Conservation (phyloP, 306 rosid genomes). For the Quillaja saponaria region DNA sequence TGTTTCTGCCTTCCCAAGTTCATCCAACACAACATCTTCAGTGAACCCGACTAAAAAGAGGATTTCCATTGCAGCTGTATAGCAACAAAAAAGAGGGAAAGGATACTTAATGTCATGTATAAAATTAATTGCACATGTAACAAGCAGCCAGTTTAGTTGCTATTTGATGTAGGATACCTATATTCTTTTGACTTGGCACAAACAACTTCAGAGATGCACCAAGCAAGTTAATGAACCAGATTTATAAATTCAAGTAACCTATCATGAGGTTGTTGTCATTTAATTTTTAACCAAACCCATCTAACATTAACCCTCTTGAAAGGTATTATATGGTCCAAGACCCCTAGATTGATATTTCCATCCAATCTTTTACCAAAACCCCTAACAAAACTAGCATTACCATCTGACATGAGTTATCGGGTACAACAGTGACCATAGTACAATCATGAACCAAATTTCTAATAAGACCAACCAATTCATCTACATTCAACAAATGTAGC, state of each 20-base stretch:
- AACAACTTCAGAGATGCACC: constrained; percentile 9
- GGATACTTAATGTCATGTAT: neutral
- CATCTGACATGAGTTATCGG: too few relatives aligned
- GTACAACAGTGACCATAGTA: neutral
- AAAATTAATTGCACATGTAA: constrained; percentile 6
- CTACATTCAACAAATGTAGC: too few relatives aligned
- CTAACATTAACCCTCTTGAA: too few relatives aligned
- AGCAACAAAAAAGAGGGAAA: constrained; percentile 10
- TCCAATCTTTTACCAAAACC: too few relatives aligned
- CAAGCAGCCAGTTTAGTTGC: constrained; percentile 4
- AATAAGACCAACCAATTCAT: constrained; percentile 11
- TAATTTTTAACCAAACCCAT: constrained; percentile 6
- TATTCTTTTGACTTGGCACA: too few relatives aligned
- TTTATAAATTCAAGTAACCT: neutral
- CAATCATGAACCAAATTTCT: too few relatives aligned
- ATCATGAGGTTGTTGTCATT: neutral
- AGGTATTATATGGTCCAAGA: too few relatives aligned
- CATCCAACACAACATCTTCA: constrained; percentile 62
- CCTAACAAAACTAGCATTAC: too few relatives aligned
- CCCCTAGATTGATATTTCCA: constrained; percentile 9
- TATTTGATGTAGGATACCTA: constrained; percentile 7
- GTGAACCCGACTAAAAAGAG: constrained; percentile 65
- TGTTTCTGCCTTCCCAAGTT: constrained; percentile 68
- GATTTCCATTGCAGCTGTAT: constrained; percentile 86
- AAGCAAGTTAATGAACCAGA: constrained; percentile 6